Evolutionary conservation across 75 land plant species (phyloP), one percentile per base, ranked within the genome.

Genomic region (Larix kaempferi): DNA sequence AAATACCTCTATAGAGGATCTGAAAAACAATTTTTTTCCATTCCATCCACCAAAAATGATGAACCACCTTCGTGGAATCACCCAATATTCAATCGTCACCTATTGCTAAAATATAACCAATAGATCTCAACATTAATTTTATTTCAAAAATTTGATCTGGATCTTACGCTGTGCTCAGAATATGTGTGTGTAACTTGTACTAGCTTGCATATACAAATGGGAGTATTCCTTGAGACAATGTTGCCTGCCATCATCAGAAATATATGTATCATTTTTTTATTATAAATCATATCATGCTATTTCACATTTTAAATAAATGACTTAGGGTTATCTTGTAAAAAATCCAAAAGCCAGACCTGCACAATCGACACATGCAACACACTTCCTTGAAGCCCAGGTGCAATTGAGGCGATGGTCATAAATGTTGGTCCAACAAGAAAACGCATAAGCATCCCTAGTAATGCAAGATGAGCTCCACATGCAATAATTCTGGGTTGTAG

Each of bases 341-440:
- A 2, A 2, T 0, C 0, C 27, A 13, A 65, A 35, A 17, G 10
- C 49, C 29, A 25, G 64, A 95, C 99, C 93, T 96, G 98, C 16
- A 96, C 87, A 29, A 96, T 90, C 56, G 94, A 86, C 7, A 92
- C 79, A 41, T 91, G 90, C 4, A 93, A 74, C 21, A 85, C 81
- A 44, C 77, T 88, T 25, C 93, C 93, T 39, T 82, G 91, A 57
- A 96, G 80, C 23, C 99, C 97, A 52, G 86, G 82, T 14, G 86
- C 92, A n/a, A 88, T 61, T 12, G 97, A 77, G 5, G 91, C 92
- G n/a, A 93, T 84, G 17, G 93, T 90, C 89, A 91, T 88, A 52
- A 88, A 89, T 5, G 91, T 86, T 35, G 98, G 99, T 16, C 99
- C 98, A 0, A 80, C 85, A 0, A 96, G 60, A 57, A 96, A 96